Evolutionary conservation across 1,139 yeast genomes (phyloP), one percentile per base, ranked within the genome.

Genomic region (Candida sojae): DNA sequence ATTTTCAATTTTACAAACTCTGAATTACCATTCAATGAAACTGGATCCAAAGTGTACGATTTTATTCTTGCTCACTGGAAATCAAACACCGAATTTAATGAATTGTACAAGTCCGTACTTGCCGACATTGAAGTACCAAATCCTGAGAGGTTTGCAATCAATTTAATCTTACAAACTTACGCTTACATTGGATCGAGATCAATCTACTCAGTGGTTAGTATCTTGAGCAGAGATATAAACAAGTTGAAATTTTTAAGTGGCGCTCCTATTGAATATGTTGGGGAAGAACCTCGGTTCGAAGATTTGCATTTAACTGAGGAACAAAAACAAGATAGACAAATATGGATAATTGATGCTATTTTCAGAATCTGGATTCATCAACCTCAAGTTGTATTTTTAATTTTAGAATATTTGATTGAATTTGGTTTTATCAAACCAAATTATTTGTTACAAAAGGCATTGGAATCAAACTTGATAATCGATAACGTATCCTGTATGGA

Each of bases 121-220:
- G 67, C 67, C 2, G 42, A 42, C 10, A 23, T 39, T 2, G 41
- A 42, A 7, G 31, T 29, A 1, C 61, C 71, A 23, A 60, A 71
- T 48, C 60, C 61, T 53, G 80, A 55, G 71, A 77, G 55, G 66
- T 77, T 84, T 51, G 63, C 83, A 38, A 73, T 86, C 39, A 81
- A 86, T 34, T 69, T 88, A 28, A 67, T 91, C 25, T 76, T 86
- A 55, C 92, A 89, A 60, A 77, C 88, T 0, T 77, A 90, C 48
- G 88, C 95, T 43, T 86, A 84, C 59, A 84, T 91, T 52, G 97
- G 98, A 26, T 86, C 90, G 42, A 80, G 98, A 62, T 91, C 98
- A 0, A 79, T 92, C 42, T 88, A 96, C 25, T 96, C 96, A 49
- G 91, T 91, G 38, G 85, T 84, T 47, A 83, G 83, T 56, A 84